These are phyloP conservation scores for Penicillium subrubescens DNA, from an alignment of 495 filamentous ascomycete genomes.

Conservation along the genomic window DNA sequence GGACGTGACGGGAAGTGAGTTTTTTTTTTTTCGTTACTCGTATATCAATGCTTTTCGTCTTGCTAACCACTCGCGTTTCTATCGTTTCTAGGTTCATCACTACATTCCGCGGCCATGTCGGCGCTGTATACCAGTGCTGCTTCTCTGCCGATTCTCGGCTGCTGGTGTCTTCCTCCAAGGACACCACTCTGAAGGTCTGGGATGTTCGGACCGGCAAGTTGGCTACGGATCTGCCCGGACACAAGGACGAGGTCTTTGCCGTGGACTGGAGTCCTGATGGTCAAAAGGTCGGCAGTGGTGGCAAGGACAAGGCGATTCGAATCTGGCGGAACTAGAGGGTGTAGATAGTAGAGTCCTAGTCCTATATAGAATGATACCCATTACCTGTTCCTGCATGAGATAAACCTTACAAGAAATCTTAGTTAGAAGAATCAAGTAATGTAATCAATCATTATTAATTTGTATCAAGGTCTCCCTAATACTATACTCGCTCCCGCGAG, in stretches of 20 bases:
- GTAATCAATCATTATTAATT: neutral
- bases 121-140: conserved; percentile 84
- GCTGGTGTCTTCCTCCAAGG: conserved; percentile 83
- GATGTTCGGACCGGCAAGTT: conserved; percentile 83
- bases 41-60: neutral
- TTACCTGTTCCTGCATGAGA: conserved; percentile 7
- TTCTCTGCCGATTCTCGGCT: conserved; percentile 89
- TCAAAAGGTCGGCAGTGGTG: conserved; percentile 80
- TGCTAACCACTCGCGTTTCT: neutral
- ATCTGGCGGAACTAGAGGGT: conserved; percentile 73
- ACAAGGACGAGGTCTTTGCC: conserved; percentile 92
- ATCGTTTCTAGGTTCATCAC: conserved; percentile 65
- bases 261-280: conserved; percentile 93
- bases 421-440: neutral
- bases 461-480: neutral
- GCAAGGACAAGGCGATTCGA: conserved; percentile 88
- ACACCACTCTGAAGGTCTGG: conserved; percentile 95
- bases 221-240: conserved; percentile 84
- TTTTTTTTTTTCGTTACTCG: neutral
- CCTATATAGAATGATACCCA: conserved; percentile 23
- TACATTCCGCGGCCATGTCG: conserved; percentile 89
- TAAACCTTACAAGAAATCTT: neutral
- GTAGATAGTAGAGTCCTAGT: conserved; percentile 9
- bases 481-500: neutral
- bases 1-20: conserved; percentile 65